These are phyloP conservation scores for Trichomonas vaginalis DNA, from an alignment of 208 protist species.

Conservation along the genomic window DNA sequence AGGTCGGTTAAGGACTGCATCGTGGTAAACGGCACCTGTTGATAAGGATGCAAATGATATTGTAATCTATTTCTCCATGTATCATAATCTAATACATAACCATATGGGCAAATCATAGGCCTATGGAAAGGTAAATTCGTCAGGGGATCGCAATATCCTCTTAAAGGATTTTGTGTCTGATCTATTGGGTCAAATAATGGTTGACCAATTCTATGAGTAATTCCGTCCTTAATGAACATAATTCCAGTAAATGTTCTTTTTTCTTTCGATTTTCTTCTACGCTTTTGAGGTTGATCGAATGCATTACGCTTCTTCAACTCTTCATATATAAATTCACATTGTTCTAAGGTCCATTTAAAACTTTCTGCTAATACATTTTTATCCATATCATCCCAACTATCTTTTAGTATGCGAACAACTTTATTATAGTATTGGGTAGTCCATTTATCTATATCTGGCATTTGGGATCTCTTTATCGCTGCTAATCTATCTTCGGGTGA, in stretches of 20 bases:
- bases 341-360: neutral
- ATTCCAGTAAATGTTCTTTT: neutral
- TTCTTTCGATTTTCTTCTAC: neutral
- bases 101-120: neutral
- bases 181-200: neutral
- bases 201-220: neutral
- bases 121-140: neutral
- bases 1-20: neutral
- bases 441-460: neutral
- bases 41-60: neutral
- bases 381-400: neutral
- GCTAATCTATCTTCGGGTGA: neutral
- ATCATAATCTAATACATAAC: neutral
- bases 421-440: neutral
- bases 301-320: neutral
- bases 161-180: neutral
- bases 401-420: neutral
- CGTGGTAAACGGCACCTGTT: neutral
- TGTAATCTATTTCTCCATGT: neutral
- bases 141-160: neutral
- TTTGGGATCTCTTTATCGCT: neutral
- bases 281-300: neutral
- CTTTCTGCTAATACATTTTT: neutral
- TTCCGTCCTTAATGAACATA: neutral
- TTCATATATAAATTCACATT: neutral